Conservation (phyloP, 805 yeast species). For the Candida jianshihensis region DNA sequence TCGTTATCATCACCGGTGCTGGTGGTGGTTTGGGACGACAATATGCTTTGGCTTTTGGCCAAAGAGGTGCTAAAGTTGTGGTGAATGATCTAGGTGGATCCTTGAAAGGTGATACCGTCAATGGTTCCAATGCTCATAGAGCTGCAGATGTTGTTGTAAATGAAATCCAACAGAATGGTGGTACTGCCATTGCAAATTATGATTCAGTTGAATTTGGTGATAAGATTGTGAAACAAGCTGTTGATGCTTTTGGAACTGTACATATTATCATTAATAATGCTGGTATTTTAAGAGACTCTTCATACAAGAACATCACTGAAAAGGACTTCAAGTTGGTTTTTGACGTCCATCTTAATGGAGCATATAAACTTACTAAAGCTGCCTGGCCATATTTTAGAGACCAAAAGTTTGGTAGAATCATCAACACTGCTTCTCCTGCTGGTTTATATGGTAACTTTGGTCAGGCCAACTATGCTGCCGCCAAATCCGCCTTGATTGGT, state of each 20-base stretch:
- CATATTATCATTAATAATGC: conserved; percentile 91
- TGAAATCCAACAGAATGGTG: conserved; percentile 71
- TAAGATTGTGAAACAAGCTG: conserved; percentile 77
- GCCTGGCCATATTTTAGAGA: conserved; percentile 88
- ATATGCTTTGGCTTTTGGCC: conserved; percentile 82
- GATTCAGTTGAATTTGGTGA: conserved; percentile 86
- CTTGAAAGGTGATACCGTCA: conserved; percentile 59
- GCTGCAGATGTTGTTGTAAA: conserved; percentile 89
- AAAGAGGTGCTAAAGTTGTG: conserved; percentile 90
- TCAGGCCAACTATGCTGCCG: conserved; percentile 92
- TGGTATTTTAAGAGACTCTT: conserved; percentile 84
- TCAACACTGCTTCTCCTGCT: conserved; percentile 96
- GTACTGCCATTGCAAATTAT: conserved; percentile 88
- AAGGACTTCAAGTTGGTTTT: conserved; percentile 73
- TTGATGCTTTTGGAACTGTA: conserved; percentile 80
- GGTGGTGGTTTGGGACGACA: conserved; percentile 95
- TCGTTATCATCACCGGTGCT: conserved; percentile 92
- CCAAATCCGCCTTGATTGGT: conserved; percentile 85
- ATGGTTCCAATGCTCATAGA: conserved; percentile 48
- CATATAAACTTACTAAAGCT: conserved; percentile 75
- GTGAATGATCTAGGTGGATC: conserved; percentile 93
- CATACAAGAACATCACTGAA: conserved; percentile 80
- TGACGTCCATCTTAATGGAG: conserved; percentile 87
- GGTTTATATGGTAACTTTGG: conserved; percentile 97
- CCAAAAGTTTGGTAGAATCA: conserved; percentile 81